Conservation (phyloP, 1,139 yeast species). For the Debaryomyces sp. region DNA sequence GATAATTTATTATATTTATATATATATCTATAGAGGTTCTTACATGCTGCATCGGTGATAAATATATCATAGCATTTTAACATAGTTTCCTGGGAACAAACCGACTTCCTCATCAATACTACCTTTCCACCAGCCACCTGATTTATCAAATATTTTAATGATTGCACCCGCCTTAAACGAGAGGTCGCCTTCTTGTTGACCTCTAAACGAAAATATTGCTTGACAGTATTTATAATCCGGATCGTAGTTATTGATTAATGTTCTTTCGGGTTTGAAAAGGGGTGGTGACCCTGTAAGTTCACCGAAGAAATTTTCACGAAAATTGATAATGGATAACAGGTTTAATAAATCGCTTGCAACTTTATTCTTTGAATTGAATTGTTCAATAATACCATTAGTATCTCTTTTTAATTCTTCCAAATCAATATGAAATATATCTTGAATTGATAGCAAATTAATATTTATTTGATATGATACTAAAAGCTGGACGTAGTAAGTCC, state of each 20-base stretch:
- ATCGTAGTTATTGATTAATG: neutral
- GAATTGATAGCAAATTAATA: conserved; percentile 19
- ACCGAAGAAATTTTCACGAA: conserved; percentile 21
- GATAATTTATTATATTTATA: neutral
- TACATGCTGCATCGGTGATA: neutral
- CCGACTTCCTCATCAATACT: conserved; percentile 51
- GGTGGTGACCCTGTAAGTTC: conserved; percentile 10
- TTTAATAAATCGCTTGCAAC: conserved; percentile 22
- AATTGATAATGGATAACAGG: conserved; percentile 22
- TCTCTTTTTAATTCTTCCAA: conserved; percentile 10
- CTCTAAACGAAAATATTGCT: conserved; percentile 37
- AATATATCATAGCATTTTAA: conserved; percentile 18
- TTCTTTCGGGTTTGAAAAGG: neutral
- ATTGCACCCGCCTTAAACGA: conserved; percentile 51
- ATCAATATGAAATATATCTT: conserved; percentile 15
- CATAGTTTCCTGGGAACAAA: conserved; percentile 59
- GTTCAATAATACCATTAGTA: conserved; percentile 13
- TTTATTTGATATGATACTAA: conserved; percentile 30
- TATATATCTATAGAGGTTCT: neutral
- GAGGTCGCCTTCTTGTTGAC: conserved; percentile 48
- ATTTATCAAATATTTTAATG: conserved; percentile 44
- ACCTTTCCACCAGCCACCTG: conserved; percentile 66
- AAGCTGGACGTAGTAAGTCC: conserved; percentile 33
- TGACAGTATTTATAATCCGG: conserved; percentile 22
- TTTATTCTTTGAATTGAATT: conserved; percentile 15